Base-by-base conservation (phyloP, 441 rosid genomes). In the Viola pubescens region DNA sequence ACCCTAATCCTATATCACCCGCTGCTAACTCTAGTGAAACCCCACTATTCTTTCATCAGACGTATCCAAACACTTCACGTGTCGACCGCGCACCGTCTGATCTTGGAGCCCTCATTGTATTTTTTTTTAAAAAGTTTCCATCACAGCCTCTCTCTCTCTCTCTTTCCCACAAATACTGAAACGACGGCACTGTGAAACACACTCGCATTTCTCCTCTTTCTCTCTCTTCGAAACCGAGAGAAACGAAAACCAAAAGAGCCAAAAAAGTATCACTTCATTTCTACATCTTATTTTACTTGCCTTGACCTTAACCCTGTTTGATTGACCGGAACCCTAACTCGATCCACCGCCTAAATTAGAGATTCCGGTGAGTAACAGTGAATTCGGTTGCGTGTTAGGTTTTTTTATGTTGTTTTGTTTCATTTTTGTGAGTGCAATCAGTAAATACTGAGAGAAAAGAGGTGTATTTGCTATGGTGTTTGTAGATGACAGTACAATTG, bases 401-500 rank as follows among this genome's bases (percentile, higher is more conserved):
- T 9, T n/a, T 37, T 47, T 1, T 46, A 11, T 39, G 52, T 9
- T 3, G 52, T 14, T 7, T 37, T 6, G 48, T 52, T 69, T 55
- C 54, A 52, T 60, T 43, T 46, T 57, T 59, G 1, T 12, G 13
- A 26, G 34, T 45, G 37, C 58, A 41, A 55, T 12, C 42, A 7
- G 14, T 26, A 26, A 26, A 26, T 26, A 26, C 34, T 26, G 34
- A 26, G 2, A 26, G 49, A 42, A 49, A 10, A 47, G 43, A 44
- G 10, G 34, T 52, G 38, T 57, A 64, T 59, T 48, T 39, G n/a
- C 51, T 63, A 61, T 62, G 53, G 48, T 68, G 63, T 56, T 41
- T 48, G 51, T 80, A 77, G 88, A 87, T 83, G 91, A 75, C 62
- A 76, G 67, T 73, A 70, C 82, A 78, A 75, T 75, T 82, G 70